Evolutionary conservation across 768 basidiomycete genomes (phyloP).

Genomic region (Gloeopeniophorella convolvens): DNA sequence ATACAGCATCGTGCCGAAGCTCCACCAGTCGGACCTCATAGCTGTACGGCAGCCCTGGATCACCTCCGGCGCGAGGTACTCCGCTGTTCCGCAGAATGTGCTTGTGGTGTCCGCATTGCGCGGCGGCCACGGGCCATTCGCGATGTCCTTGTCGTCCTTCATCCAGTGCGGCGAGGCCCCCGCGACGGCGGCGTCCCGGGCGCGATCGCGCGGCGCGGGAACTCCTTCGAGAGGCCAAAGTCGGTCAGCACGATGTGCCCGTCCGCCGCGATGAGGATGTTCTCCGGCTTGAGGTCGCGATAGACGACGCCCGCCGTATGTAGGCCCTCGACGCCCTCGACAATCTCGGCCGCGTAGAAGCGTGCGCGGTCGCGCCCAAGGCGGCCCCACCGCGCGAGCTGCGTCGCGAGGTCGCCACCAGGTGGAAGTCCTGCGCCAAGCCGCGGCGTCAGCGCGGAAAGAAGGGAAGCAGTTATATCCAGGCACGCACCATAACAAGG

Average conservation of each 20-base stretch:
- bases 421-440: slow-evolving; percentile 73
- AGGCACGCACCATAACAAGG: slow-evolving; percentile 76
- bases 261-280: slow-evolving; percentile 88
- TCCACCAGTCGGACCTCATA: slow-evolving; percentile 99
- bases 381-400: slow-evolving; percentile 92
- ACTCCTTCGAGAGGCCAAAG: slow-evolving; percentile 93
- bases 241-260: slow-evolving; percentile 97
- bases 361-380: slow-evolving; percentile 90
- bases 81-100: slow-evolving; percentile 94
- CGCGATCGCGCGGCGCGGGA: slow-evolving; percentile 48
- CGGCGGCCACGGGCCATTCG: slow-evolving; percentile 53
- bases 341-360: slow-evolving; percentile 97
- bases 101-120: slow-evolving; percentile 58
- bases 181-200: slow-evolving; percentile 43
- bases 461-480: not conserved
- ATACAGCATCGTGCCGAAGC: slow-evolving; percentile 94
- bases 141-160: slow-evolving; percentile 53
- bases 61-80: slow-evolving; percentile 95
- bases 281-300: slow-evolving; percentile 95
- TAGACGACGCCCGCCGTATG: slow-evolving; percentile 95
- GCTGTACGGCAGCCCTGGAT: slow-evolving; percentile 86
- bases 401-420: slow-evolving; percentile 95
- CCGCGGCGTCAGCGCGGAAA: not conserved
- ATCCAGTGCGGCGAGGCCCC: slow-evolving; percentile 75
- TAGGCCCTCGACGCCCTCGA: slow-evolving; percentile 92